Base-by-base conservation (phyloP, 1,284 basidiomycete species). In the Grifola frondosa region DNA sequence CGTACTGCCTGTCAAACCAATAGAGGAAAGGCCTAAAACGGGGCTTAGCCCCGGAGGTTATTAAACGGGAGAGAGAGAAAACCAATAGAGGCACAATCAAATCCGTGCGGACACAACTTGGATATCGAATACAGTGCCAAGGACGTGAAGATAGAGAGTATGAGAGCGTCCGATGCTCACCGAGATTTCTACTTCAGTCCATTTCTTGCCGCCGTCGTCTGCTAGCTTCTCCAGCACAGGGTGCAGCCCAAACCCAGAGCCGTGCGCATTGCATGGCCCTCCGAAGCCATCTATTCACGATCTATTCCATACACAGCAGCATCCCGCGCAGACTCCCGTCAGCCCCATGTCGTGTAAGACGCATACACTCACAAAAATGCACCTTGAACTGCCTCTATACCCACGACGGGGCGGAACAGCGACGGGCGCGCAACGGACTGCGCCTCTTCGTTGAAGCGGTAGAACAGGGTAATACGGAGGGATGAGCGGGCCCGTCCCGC, bases 181-280 rank as follows among this genome's bases (percentile, higher is more conserved):
- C 85, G 21, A 96, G 73, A 59, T 95, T 84, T 95, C 91, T 48
- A 86, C 85, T 43, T 92, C 83, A 3, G 80, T 75, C 34, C 84
- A 73, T 50, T 80, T 75, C 61, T 86, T 84, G 24, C 50, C 54
- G 23, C 75, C 79, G 44, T 63, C 73, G 46, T 92, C 88, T 1
- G 87, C 88, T n/a, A 97, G 75, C 61, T 91, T 94, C 63, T 95
- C 92, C 34, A 96, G 68, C 2, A 91, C 91, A 29, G 88, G 81
- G 63, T 97, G 92, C 17, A 97, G 73, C 23, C 93, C 92, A 41
- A 97, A 81, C 96, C 93, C 44, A 97, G 71, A 7, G 91, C 93
- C 90, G 95, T 95, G 29, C 93, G 81, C 79, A 97, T 85, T 3
- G 93, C 93, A 60, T 96, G 90, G 4, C 91, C 91, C 88, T 88